Percentiles rank a stretch among this genome's conserved stretches.
Conservation (phyloP, 2,329 filamentous ascomycete species). For the Monosporascus sp. region DNA sequence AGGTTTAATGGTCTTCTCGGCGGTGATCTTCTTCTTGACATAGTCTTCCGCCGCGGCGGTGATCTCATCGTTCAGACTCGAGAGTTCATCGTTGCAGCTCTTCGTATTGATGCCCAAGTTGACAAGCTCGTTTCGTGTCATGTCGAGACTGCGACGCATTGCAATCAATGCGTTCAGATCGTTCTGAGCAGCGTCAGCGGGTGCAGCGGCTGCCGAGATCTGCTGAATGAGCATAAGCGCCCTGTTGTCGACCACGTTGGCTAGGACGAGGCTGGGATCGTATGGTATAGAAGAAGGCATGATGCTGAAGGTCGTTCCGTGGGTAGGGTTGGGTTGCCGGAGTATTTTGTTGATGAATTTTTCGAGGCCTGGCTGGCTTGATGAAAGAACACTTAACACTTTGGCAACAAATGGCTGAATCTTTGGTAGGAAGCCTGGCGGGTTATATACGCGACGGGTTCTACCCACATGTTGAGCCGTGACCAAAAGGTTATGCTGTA, state of each 20-base stretch:
- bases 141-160: constrained; percentile 8
- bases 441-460: too few species aligned
- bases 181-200: constrained; percentile 8
- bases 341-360: too few species aligned
- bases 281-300: constrained; percentile 9
- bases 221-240: constrained; percentile 4
- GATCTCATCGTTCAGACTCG: constrained; percentile 1
- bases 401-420: too few species aligned
- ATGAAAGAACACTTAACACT: too few species aligned
- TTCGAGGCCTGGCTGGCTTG: too few species aligned
- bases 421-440: too few species aligned
- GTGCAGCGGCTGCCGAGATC: constrained; percentile 3
- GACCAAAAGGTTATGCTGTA: too few species aligned
- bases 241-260: constrained; percentile 4
- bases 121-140: constrained; percentile 9
- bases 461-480: too few species aligned
- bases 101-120: constrained; percentile 9
- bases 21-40: constrained; percentile 3
- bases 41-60: constrained; percentile 1
- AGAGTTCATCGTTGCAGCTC: background rate
- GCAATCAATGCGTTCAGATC: constrained; percentile 7
- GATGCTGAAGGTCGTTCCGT: background rate
- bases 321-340: too few species aligned
- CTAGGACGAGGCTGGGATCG: constrained; percentile 7
- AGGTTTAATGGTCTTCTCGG: constrained; percentile 2